Evolutionary conservation across 208 protist species (phyloP).

Genomic region (Tritrichomonas musculus): DNA sequence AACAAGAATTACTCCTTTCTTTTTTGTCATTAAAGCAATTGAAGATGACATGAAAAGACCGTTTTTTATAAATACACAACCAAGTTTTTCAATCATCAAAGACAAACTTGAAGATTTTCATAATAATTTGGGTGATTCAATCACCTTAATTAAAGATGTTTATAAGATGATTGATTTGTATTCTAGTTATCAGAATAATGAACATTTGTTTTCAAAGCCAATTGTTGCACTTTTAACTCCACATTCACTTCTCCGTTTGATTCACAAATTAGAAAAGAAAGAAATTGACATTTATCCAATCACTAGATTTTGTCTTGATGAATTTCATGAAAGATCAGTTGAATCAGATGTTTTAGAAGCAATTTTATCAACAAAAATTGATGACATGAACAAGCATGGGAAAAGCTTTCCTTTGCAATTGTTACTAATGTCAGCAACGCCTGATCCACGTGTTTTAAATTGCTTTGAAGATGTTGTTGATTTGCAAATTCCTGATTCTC

Average conservation of each 20-base stretch:
- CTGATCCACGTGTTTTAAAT: too few relatives aligned
- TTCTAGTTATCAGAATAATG: neutral
- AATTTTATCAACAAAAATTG: too few relatives aligned
- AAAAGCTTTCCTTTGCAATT: too few relatives aligned
- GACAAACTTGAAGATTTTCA: neutral
- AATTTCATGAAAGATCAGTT: neutral
- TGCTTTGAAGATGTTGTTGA: too few relatives aligned
- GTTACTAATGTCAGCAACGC: too few relatives aligned
- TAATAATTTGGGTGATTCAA: neutral
- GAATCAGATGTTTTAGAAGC: neutral
- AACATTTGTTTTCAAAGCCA: neutral
- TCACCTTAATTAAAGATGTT: neutral
- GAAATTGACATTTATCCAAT: neutral
- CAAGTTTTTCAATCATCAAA: neutral
- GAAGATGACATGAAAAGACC: neutral
- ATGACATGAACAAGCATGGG: neutral
- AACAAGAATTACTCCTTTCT: neutral
- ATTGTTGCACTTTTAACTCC: neutral
- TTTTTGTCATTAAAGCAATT: neutral
- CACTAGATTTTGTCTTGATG: slow-evolving; percentile 27
- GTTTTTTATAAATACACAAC: neutral
- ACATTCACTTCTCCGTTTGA: neutral
- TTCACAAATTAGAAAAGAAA: neutral
- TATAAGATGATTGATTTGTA: too few relatives aligned
- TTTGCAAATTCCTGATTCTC: too few relatives aligned